Evolutionary conservation across 2,329 filamentous ascomycete genomes (phyloP), one percentile per base, ranked within the genome.

Genomic region (Grosmannia serpens): DNA sequence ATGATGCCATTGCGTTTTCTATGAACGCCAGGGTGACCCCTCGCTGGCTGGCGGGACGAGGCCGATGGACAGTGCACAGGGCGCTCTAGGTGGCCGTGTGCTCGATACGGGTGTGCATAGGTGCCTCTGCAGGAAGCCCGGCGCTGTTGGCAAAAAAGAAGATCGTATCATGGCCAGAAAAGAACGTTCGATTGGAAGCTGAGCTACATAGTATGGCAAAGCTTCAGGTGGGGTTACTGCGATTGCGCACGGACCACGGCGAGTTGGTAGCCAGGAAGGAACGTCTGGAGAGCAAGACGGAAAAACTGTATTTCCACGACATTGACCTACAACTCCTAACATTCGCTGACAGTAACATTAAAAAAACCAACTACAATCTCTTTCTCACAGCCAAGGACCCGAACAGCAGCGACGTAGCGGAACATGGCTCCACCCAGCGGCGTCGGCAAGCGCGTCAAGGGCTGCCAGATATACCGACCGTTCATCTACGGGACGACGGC

Each of bases 401-500:
- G 17, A 41, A 41, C 15, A 41, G 13, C 41, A 22, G 13, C 20
- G 22, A 38, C 15, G 24, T 58, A 38, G 35, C 58, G 56, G 24
- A 67, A 58, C 58, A 86, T 86, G 83, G 81, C 82, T 58, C 83
- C 82, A 20, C 77, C 81, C 15, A 79, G 78, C 64, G 75, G 74
- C 62, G 73, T 78, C 26, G 80, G 81, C 59, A 85, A 85, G 70
- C 83, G 83, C 68, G 79, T 84, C 65, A 86, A 87, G 68, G 79
- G 83, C 67, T 77, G 79, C 55, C 80, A 89, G 74, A 75, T 86
- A 61, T 80, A 74, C 64, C 79, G 83, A 15, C 83, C 83, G 33
- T 86, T 86, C 69, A 75, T 91, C 64, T 89, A 88, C 71, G 89
- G 89, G 70, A 89, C 85, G 62, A 89, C 94, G 62, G 90, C 92